These are phyloP conservation scores for Phialocephala subalpina DNA, from an alignment of 2,329 filamentous ascomycete genomes.

Conservation along the genomic window DNA sequence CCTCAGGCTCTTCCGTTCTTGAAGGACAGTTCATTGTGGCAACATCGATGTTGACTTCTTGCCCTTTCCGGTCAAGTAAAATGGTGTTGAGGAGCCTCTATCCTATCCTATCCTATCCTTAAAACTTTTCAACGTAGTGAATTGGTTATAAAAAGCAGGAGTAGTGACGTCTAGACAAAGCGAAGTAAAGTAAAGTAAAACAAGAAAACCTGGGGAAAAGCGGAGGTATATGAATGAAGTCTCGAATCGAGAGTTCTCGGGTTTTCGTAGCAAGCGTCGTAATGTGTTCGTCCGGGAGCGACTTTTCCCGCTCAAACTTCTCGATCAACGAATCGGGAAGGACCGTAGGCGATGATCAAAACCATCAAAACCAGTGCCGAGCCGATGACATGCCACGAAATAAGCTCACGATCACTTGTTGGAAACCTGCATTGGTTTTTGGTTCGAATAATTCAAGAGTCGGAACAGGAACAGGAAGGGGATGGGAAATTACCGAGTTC, in stretches of 20 bases:
- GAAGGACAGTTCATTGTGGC: conserved; percentile 68
- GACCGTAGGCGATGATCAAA: background rate
- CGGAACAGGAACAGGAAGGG: background rate
- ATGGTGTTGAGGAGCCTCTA: background rate
- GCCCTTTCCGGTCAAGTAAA: background rate
- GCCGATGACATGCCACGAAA: conserved; percentile 7
- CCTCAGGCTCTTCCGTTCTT: conserved; percentile 62
- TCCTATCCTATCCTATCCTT: background rate
- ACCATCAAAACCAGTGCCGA: background rate
- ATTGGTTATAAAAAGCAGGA: background rate
- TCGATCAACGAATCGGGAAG: background rate
- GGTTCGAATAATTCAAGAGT: background rate
- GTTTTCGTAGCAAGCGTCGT: conserved; percentile 2
- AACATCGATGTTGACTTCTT: background rate
- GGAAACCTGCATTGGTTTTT: background rate
- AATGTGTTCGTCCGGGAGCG: background rate
- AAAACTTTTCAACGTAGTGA: background rate
- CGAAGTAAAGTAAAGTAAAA: background rate
- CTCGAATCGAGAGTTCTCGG: background rate
- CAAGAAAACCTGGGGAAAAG: conserved; percentile 3
- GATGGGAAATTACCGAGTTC: background rate
- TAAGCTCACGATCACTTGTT: background rate
- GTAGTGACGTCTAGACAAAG: background rate
- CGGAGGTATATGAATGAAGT: background rate
- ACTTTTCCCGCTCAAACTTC: background rate